Conservation (phyloP, 2,329 filamentous ascomycete genomes). For the Ophidiomyces ophidiicola region DNA sequence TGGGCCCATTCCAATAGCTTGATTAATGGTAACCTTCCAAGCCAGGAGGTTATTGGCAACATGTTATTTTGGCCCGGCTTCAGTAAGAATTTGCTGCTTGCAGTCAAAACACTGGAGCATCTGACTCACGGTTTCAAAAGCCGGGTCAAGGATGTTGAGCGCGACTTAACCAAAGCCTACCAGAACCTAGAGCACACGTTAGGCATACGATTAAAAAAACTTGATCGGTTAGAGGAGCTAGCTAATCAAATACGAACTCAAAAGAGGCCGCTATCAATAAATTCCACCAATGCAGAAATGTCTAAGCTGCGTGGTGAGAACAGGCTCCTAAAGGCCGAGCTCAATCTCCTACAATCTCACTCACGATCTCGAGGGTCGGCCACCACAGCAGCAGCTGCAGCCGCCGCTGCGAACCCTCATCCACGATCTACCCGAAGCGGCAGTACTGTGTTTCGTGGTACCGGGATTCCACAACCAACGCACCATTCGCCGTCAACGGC, state of each 20-base stretch:
- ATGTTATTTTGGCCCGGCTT: conserved; percentile 69
- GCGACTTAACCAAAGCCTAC: conserved; percentile 83
- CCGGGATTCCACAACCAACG: conserved; percentile 25
- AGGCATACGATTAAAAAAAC: conserved; percentile 65
- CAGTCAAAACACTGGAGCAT: conserved; percentile 74
- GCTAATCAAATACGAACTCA: conserved; percentile 48
- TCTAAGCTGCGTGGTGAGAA: conserved; percentile 49
- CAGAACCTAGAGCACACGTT: conserved; percentile 71
- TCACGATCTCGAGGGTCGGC: conserved; percentile 42
- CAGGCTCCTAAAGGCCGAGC: conserved; percentile 47
- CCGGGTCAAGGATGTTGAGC: conserved; percentile 74
- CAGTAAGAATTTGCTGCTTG: conserved; percentile 74
- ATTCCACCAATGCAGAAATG: conserved; percentile 40
- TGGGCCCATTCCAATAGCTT: conserved; percentile 85
- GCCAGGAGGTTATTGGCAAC: conserved; percentile 70
- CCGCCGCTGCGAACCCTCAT: conserved; percentile 23
- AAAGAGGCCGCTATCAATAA: conserved; percentile 22
- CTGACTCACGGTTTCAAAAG: conserved; percentile 66
- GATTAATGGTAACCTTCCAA: conserved; percentile 76
- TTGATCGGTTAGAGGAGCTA: conserved; percentile 74
- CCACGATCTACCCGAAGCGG: conserved; percentile 21
- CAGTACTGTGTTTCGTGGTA: conserved; percentile 20
- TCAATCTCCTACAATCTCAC: conserved; percentile 57
- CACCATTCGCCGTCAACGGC: conserved; percentile 24
- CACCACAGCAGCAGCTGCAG: conserved; percentile 26